These are phyloP conservation scores for Phytophthora sp. DNA, from an alignment of 352 stramenopile species.

Conservation along the genomic window DNA sequence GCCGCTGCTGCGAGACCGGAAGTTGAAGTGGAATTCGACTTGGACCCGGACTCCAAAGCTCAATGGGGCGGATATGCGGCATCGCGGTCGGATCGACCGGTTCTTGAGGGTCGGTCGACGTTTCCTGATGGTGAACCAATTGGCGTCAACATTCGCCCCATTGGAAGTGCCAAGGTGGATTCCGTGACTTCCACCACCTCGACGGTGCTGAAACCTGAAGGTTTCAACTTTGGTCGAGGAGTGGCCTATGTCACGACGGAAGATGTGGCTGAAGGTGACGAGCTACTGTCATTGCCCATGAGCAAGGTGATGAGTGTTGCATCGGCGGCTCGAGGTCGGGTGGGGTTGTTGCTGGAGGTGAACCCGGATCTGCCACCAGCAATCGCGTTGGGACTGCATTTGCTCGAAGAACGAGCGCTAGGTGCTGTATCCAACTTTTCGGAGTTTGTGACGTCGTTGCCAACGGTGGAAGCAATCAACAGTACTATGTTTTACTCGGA, in stretches of 20 bases:
- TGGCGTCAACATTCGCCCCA: constrained; percentile 15
- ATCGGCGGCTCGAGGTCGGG: constrained; percentile 35
- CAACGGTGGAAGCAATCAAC: constrained; percentile 26
- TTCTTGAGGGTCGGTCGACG: constrained; percentile 23
- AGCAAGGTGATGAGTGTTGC: constrained; percentile 46
- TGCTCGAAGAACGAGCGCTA: constrained; percentile 52
- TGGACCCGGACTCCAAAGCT: constrained; percentile 36
- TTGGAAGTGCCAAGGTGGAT: constrained; percentile 9
- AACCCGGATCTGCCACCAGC: constrained; percentile 52
- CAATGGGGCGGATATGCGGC: constrained; percentile 13
- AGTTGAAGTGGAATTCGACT: constrained; percentile 41
- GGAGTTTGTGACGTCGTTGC: constrained; percentile 35
- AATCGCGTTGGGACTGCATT: constrained; percentile 47
- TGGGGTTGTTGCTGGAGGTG: constrained; percentile 42
- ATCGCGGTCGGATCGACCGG: constrained; percentile 23
- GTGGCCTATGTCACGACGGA: constrained; percentile 29
- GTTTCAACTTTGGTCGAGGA: constrained; percentile 57
- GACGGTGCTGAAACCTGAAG: constrained; percentile 30
- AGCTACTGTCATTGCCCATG: constrained; percentile 41
- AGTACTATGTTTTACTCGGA: constrained; percentile 53
- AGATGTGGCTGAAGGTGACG: constrained; percentile 17
- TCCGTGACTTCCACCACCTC: not conserved
- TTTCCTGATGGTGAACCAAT: constrained; percentile 12
- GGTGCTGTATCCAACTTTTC: constrained; percentile 48
- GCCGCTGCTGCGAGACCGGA: constrained; percentile 12